Evolutionary conservation across 345 rosid genomes (phyloP), one percentile per base, ranked within the genome.

Genomic region (Eucalyptus curtisii): DNA sequence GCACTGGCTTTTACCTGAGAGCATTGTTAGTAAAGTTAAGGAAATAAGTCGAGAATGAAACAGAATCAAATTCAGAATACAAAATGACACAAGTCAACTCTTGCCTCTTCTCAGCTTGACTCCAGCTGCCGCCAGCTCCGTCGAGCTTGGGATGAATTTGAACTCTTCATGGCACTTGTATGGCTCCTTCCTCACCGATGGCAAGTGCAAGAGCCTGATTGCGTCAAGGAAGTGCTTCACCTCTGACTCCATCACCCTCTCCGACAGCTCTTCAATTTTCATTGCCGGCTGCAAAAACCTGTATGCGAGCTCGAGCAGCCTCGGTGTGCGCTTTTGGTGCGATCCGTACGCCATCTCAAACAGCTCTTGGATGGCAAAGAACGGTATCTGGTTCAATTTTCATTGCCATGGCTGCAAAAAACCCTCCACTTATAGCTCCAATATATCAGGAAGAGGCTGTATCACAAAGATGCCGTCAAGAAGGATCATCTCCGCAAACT

Each of bases 331-430:
- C 42, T 68, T 66, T 31, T 16, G 79, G 22, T 31, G 79, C 0
- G 79, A 31, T 66, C 79, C 42, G 2, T 4, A 66, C 6, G 4
- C 44, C 80, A 33, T 68, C 42, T 44, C 8, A 1, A 47, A 86
- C 84, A 91, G 17, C 27, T 88, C 91, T 25, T 90, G 19, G 6
- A 91, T 49, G 55, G 91, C 87, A 8, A 91, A 92, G 20, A 90
- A 57, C 4, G 92, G 90, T 50, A 92, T 10, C 40, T 92, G 92
- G 89, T 92, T 92, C n/a, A n/a, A n/a, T n/a, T n/a, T n/a, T n/a
- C n/a, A n/a, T n/a, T n/a, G n/a, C n/a, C n/a, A n/a, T n/a, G n/a
- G n/a, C n/a, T n/a, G n/a, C n/a, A n/a, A n/a, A n/a, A n/a, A n/a
- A n/a, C 79, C 24, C 79, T 31, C 79, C 42, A 68, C 79, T 4